Conservation (phyloP, 2,329 filamentous ascomycete genomes). For the Apiospora sp. region DNA sequence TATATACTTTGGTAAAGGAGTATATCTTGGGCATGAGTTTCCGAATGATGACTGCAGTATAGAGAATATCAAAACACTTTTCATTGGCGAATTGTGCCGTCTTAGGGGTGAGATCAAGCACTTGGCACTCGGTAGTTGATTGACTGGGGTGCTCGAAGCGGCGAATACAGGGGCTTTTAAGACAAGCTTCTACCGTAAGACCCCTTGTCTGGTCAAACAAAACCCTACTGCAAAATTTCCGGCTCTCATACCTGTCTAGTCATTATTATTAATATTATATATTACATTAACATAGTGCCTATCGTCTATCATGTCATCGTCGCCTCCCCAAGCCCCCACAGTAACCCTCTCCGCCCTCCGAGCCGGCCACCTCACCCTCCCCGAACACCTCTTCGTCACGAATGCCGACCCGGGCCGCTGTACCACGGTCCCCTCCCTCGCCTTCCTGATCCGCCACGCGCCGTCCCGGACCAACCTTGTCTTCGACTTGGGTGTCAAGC, state of each 20-base stretch:
- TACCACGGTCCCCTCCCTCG: slow-evolving; percentile 59
- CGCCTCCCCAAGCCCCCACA: not conserved
- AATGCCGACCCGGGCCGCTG: slow-evolving; percentile 51
- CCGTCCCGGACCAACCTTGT: slow-evolving; percentile 48
- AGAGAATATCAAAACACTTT: not conserved
- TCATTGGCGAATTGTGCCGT: not conserved
- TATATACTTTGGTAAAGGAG: not conserved
- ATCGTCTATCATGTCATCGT: not conserved
- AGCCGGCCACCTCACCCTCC: slow-evolving; percentile 53
- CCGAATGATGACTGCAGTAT: not conserved
- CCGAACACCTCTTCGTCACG: slow-evolving; percentile 54
- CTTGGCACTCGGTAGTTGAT: slow-evolving; percentile 6
- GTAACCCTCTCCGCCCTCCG: slow-evolving; percentile 48
- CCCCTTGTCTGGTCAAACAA: not conserved
- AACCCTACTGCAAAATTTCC: not conserved
- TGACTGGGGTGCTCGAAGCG: not conserved
- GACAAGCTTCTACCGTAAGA: not conserved
- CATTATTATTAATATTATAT: not conserved
- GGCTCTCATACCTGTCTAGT: not conserved
- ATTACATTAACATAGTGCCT: not conserved
- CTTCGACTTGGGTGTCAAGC: slow-evolving; percentile 62
- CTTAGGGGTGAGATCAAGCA: not conserved
- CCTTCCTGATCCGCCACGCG: slow-evolving; percentile 59
- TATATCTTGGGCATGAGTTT: not conserved
- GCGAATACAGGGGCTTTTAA: not conserved